Conservation (phyloP, 441 rosid genomes). For the Brassica balearica region DNA sequence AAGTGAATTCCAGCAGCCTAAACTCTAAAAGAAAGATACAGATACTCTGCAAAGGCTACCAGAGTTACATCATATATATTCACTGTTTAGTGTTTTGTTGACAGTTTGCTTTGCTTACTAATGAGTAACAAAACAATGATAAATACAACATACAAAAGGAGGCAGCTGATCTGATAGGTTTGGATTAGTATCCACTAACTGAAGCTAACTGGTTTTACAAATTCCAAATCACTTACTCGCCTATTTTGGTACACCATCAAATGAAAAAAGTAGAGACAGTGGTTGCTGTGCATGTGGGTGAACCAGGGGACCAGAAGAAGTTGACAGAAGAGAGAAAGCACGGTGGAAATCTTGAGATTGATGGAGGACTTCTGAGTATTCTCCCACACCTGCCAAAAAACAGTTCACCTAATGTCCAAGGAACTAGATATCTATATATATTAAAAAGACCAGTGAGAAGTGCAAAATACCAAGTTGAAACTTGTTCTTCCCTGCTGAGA, state of each 20-base stretch:
- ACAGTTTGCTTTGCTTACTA: slow-evolving; percentile 1
- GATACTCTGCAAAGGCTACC: neutral
- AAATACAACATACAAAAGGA: neutral
- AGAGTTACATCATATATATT: neutral
- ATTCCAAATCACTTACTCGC: slow-evolving; percentile 22
- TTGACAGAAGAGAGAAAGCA: slow-evolving; percentile 99
- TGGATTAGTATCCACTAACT: slow-evolving; percentile 7
- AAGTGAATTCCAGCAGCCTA: neutral
- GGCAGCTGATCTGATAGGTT: neutral
- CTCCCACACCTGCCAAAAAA: slow-evolving; percentile 59
- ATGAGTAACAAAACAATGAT: neutral
- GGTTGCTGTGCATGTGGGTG: slow-evolving; percentile 37
- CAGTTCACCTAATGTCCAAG: slow-evolving; percentile 7
- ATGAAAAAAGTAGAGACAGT: slow-evolving; percentile 26
- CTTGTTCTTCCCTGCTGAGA: slow-evolving; percentile 32
- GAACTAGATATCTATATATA: neutral
- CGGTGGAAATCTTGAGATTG: slow-evolving; percentile 67
- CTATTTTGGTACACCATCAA: slow-evolving; percentile 38
- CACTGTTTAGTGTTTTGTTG: neutral
- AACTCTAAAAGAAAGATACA: neutral
- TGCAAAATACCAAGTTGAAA: slow-evolving; percentile 32
- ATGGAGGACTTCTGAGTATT: slow-evolving; percentile 55
- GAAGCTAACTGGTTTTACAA: slow-evolving; percentile 27
- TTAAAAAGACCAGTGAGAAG: slow-evolving; percentile 11
- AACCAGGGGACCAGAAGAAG: slow-evolving; percentile 47